phyloP scores from a whole-genome alignment of 495 filamentous ascomycete species.

The Penicillium ucsense region DNA sequence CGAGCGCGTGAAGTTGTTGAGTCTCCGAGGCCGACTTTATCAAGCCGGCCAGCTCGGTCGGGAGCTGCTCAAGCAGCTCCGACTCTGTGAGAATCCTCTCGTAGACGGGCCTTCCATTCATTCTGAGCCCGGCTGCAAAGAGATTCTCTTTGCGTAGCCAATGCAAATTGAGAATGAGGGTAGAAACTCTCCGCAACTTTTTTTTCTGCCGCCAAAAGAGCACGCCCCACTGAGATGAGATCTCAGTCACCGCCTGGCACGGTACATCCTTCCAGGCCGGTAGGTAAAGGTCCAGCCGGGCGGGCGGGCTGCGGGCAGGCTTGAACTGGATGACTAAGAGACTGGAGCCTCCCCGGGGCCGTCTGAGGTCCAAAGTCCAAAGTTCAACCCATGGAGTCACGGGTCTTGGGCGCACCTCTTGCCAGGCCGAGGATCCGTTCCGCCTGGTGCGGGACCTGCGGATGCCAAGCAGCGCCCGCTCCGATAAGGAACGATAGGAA shows the following conservation, averaged over 20 bases:
- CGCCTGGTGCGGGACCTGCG: no score
- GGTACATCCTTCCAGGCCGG: no score
- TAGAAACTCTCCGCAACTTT: constrained; percentile 21
- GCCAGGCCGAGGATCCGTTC: no score
- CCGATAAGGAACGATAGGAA: constrained; percentile 3
- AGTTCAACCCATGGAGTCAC: no score
- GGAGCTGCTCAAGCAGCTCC: constrained; percentile 44
- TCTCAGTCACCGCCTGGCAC: constrained; percentile 21
- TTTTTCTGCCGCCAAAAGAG: constrained; percentile 32
- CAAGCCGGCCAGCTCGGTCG: constrained; percentile 53
- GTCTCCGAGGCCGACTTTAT: constrained; percentile 52
- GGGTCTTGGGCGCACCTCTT: no score
- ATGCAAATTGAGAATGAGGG: constrained; percentile 10
- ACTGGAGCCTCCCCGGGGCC: constrained; percentile 13
- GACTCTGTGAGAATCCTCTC: constrained; percentile 36
- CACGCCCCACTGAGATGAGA: constrained; percentile 18
- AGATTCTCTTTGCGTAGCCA: constrained; percentile 24
- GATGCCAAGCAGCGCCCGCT: constrained; percentile 1
- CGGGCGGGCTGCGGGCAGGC: not conserved
- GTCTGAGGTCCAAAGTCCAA: no score
- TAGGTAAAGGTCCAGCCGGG: no score
- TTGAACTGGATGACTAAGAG: constrained; percentile 5
- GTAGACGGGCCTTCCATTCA: constrained; percentile 37
- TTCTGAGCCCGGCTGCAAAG: constrained; percentile 27
- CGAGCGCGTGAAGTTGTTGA: constrained; percentile 60